phyloP scores from a whole-genome alignment of 306 rosid genomes.

The Psophocarpus tetragonolobus region DNA sequence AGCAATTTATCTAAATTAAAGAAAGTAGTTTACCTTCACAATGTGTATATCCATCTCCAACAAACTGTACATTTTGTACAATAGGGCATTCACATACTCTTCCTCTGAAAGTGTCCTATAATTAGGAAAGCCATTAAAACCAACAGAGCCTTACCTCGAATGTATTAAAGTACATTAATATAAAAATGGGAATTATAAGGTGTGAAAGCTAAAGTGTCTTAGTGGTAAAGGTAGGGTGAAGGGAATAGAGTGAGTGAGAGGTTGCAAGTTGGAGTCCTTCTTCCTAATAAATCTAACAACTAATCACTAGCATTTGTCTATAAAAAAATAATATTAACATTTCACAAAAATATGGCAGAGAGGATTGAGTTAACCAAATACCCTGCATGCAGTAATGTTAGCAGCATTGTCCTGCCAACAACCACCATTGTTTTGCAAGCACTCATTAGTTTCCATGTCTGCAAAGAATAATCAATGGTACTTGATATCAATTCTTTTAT shows the following conservation, averaged over 20 bases:
- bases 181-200: too few species aligned
- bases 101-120: slow-evolving; percentile 92
- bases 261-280: too few species aligned
- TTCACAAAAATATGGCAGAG: neutral
- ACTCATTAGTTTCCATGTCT: slow-evolving; percentile 91
- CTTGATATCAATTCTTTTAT: slow-evolving; percentile 7
- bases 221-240: too few species aligned
- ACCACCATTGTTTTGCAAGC: slow-evolving; percentile 86
- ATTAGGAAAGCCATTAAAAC: slow-evolving; percentile 18
- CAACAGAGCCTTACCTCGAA: slow-evolving; percentile 9
- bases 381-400: slow-evolving; percentile 93
- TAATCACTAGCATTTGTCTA: too few species aligned
- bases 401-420: slow-evolving; percentile 87
- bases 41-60: slow-evolving; percentile 87
- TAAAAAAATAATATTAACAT: slow-evolving; percentile 5
- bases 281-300: too few species aligned
- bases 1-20: neutral
- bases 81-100: slow-evolving; percentile 92
- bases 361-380: slow-evolving; percentile 38
- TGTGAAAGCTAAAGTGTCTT: too few species aligned
- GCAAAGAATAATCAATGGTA: slow-evolving; percentile 29
- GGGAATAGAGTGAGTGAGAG: too few species aligned
- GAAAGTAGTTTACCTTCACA: slow-evolving; percentile 72
- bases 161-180: neutral
- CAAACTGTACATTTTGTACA: slow-evolving; percentile 77